Evolutionary conservation across 345 rosid species (phyloP), one percentile per base, ranked within the genome.

Genomic region (Capsella bursapastoris): DNA sequence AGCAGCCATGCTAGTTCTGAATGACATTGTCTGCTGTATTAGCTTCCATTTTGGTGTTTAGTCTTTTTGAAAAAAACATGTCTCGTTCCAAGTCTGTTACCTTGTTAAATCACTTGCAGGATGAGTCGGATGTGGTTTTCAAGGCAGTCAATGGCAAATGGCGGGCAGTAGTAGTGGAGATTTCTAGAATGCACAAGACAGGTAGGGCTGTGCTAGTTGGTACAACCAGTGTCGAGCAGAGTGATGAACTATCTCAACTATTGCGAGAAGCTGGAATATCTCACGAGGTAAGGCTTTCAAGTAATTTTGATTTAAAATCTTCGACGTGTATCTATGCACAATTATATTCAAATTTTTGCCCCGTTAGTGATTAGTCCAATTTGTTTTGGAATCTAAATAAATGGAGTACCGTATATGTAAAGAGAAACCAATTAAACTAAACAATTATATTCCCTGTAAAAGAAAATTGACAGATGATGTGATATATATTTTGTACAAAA

Each of bases 181-280:
- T 94, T 61, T 86, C 97, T 69, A 87, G 97, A 84, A 94, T 94
- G 95, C 82, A 91, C 63, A 94, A 87, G 83, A 90, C 89, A 58
- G 98, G 98, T 63, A 82, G 90, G 57, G 91, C 97, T 5, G 97
- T 94, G 78, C 95, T 94, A 80, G 97, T 94, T 50, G 98, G 98
- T 73, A 94, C 98, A 66, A 94, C 97, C 57, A 94, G 98, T 32
- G 98, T 94, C n/a, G 98, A 94, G 83, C 97, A 91, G 82, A 94
- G 98, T 79, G 98, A 94, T 74, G 86, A 87, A 16, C 82, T 94
- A 73, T 91, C 98, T 50, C 86, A 81, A 70, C 90, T 89, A 76
- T 82, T 94, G 86, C 79, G 68, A 78, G 90, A 89, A 90, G 91
- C 90, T 59, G 87, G 87, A 70, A 91, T 94, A 78, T 82, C 95